Base-by-base conservation (phyloP, 2,329 filamentous ascomycete genomes). In the Aspergillus ochraceus region DNA sequence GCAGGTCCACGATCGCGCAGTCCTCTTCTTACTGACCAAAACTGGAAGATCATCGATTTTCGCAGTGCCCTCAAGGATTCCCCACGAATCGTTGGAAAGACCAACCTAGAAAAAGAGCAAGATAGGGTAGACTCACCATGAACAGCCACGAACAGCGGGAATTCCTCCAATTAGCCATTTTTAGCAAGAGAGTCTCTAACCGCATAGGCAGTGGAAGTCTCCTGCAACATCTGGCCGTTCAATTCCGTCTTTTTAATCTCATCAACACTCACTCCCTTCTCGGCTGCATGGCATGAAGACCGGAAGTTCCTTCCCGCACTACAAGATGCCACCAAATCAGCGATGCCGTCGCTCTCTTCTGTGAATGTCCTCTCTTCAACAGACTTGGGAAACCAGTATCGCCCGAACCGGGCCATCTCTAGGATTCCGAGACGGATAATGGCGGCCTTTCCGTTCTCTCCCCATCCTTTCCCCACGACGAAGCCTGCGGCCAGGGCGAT, bases 371-470 rank as follows among this genome's bases (percentile, higher is more conserved):
- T 46, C 57, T 64, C 60, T 10, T 66, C 50, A 6, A 65, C 63
- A 2, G 61, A 64, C 12, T 53, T 52, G 1, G 63, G 63, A n/a
- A 65, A 65, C 63, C 63, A 66, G 22, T 59, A 60, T n/a, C 59
- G 58, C 9, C 92, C 92, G 67, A 97, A 97, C 73, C 89, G 89
- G 70, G 96, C 90, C 88, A 96, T 96, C 79, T 97, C 93, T 65
- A 96, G 83, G 42, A 97, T 86, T 2, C 93, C 93, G 12, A 97
- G 88, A 49, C 93, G 89, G 90, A 97, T 97, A 59, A 97, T 88
- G 53, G 93, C 93, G 6, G 93, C 91, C 80, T 97, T 97, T 63
- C 92, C 92, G 69, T 97, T 97, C 81, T 97, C 92, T 67, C 93
- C 93, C 92, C 93, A 97, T 64, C 92, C 91, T 54, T 92, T 86